These are phyloP conservation scores for Neckera pumila DNA, from an alignment of 225 moss, liverwort and hornwort species.

Conservation along the genomic window DNA sequence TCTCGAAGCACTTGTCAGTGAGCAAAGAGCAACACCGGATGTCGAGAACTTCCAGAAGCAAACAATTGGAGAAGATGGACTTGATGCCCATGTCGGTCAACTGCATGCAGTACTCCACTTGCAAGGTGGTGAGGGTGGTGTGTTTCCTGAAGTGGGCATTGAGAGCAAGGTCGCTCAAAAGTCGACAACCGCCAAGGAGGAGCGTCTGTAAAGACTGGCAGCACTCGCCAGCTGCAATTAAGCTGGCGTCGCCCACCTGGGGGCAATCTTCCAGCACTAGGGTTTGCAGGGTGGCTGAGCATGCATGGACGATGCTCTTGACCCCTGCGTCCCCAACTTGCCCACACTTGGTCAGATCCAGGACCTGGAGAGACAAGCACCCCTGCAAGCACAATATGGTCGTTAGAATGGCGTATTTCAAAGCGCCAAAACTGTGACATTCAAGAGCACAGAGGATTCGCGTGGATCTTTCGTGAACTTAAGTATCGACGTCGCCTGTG, in stretches of 20 bases:
- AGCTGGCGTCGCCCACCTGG: slow-evolving; percentile 2
- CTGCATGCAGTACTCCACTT: slow-evolving; percentile 14
- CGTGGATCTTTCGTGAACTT: not conserved
- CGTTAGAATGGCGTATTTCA: not conserved
- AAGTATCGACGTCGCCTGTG: not conserved
- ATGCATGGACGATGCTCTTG: not conserved
- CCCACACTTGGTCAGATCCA: slow-evolving; percentile 23
- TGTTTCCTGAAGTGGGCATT: slow-evolving; percentile 3
- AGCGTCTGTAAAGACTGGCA: slow-evolving; percentile 9
- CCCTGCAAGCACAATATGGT: not conserved
- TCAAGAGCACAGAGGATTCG: not conserved
- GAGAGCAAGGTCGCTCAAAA: slow-evolving; percentile 14
- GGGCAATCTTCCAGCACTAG: slow-evolving; percentile 31
- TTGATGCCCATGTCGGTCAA: slow-evolving; percentile 17
- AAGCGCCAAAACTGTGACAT: not conserved
- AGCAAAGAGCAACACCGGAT: slow-evolving; percentile 18
- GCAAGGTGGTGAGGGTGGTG: slow-evolving; percentile 1
- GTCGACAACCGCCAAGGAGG: slow-evolving; percentile 16
- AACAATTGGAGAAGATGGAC: slow-evolving; percentile 5
- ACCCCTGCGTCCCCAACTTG: slow-evolving; percentile 16
- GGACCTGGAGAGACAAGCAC: slow-evolving; percentile 11
- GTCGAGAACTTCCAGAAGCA: slow-evolving; percentile 6
- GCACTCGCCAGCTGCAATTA: slow-evolving; percentile 9
- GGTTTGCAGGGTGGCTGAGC: not conserved
- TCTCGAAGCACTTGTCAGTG: slow-evolving; percentile 15